Percentiles rank a stretch among this genome's conserved stretches.
Evolutionary conservation across 2,329 filamentous ascomycete species (phyloP).

Genomic region (Bipolaris zeicola): DNA sequence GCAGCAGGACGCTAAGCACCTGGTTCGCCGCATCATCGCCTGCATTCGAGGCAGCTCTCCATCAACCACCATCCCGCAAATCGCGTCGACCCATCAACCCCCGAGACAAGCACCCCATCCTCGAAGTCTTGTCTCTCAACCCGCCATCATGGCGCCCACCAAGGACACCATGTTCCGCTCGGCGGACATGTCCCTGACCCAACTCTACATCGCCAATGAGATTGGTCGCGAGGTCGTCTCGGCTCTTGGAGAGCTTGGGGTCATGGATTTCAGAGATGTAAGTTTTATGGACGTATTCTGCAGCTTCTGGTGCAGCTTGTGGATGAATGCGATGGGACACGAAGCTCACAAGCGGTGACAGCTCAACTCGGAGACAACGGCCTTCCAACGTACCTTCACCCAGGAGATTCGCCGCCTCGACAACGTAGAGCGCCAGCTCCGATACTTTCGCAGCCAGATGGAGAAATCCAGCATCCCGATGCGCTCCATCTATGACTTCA

Average conservation of each 20-base stretch:
- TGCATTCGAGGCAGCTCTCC: constrained; percentile 33
- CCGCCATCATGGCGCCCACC: constrained; percentile 61
- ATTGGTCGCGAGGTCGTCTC: constrained; percentile 98
- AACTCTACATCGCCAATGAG: constrained; percentile 99
- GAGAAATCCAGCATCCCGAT: constrained; percentile 87
- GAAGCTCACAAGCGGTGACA: constrained; percentile 51
- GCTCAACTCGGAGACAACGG: constrained; percentile 91
- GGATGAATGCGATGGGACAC: constrained; percentile 20
- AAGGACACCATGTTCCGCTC: constrained; percentile 99
- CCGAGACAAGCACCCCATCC: constrained; percentile 31
- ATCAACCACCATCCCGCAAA: constrained; percentile 37
- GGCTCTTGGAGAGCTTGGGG: constrained; percentile 90
- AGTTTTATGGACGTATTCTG: constrained; percentile 43
- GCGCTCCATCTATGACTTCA: constrained; percentile 88
- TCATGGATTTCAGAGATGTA: constrained; percentile 98
- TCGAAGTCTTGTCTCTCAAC: constrained; percentile 34
- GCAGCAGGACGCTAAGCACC: constrained; percentile 14
- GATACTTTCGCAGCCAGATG: constrained; percentile 95
- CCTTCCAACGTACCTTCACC: constrained; percentile 96
- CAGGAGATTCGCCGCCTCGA: constrained; percentile 96
- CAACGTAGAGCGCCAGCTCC: constrained; percentile 96
- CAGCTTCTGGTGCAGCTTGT: constrained; percentile 24
- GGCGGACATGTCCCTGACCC: constrained; percentile 99
- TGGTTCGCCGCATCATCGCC: constrained; percentile 31
- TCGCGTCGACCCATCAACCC: constrained; percentile 24